Evolutionary conservation across 345 rosid species (phyloP).

Genomic region (Citrus unshiu): DNA sequence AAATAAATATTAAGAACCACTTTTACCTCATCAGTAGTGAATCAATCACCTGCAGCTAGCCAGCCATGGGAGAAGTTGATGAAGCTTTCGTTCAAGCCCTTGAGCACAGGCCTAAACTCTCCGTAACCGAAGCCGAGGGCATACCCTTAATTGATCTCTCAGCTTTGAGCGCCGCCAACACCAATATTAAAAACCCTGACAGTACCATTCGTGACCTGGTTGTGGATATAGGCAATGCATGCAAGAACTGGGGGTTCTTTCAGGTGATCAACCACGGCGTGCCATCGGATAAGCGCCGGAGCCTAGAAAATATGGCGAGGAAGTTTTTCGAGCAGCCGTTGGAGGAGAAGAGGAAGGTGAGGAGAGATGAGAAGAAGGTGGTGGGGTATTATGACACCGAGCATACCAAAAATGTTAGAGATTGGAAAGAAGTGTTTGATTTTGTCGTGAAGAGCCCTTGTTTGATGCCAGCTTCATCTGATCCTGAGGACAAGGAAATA

Average conservation of each 20-base stretch:
- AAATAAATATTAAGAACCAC: neutral
- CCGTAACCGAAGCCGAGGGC: constrained; percentile 17
- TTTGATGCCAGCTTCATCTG: constrained; percentile 21
- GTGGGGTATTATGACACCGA: constrained; percentile 40
- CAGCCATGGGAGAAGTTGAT: constrained; percentile 34
- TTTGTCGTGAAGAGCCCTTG: constrained; percentile 18
- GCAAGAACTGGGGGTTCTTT: constrained; percentile 42
- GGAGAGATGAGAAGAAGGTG: constrained; percentile 22
- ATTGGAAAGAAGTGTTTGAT: constrained; percentile 55
- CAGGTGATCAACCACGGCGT: constrained; percentile 52
- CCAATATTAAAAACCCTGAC: neutral
- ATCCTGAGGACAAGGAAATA: constrained; percentile 18
- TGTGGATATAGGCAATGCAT: constrained; percentile 29
- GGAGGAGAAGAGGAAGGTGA: constrained; percentile 40
- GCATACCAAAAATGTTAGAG: constrained; percentile 52
- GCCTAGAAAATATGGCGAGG: constrained; percentile 18
- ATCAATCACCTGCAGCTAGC: neutral
- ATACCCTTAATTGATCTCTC: constrained; percentile 38
- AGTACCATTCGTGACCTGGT: constrained; percentile 11
- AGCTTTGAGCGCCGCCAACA: neutral
- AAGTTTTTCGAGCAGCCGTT: constrained; percentile 23
- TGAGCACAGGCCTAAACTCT: constrained; percentile 32
- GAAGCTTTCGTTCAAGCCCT: constrained; percentile 28
- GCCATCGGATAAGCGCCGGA: constrained; percentile 13
- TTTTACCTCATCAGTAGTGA: too few relatives aligned